Evolutionary conservation across 345 rosid species (phyloP), one percentile per base, ranked within the genome.

Genomic region (Syzygium aromaticum): DNA sequence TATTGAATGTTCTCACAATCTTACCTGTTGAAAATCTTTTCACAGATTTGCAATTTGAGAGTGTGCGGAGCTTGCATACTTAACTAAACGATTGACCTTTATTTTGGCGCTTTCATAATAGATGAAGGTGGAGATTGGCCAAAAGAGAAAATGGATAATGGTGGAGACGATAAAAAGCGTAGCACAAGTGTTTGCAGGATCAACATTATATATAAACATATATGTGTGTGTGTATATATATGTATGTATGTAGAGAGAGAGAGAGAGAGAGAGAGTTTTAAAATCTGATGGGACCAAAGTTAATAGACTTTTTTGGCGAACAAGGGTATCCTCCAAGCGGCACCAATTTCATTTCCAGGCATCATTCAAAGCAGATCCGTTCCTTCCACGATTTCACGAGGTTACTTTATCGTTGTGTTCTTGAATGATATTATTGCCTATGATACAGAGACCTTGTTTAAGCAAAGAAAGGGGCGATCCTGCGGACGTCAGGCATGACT

Each of bases 11-110:
- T 67, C 43, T 67, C 78, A 30, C 78, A 67, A 67, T 30, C 6
- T 67, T 8, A 30, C 1, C 12, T 2, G 12, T 64, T 15, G 77
- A 30, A 17, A 64, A 3, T 30, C 22, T 64, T 64, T 30, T 30
- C 9, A 64, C 23, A n/a, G 78, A 33, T 67, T 33, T 67, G 23
- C 78, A 67, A 67, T 67, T 67, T 67, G 46, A 17, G 78, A 3
- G 78, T 21, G 5, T 0, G 27, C 0, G 82, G 49, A 9, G 27
- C 14, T 0, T 73, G 80, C 27, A 11, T 73, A 17, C 27, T 73
- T 33, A 10, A 33, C 46, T 33, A 0, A 61, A 33, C 38, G 19
- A 56, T 73, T 73, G 80, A 19, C 22, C 80, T 17, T 67, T 56
- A 21, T 9, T 73, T 73, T 73, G 82, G 49, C 19, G 82, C 49